Evolutionary conservation across 169 alveolate species (phyloP).

Genomic region (Cryptosporidium ubiquitum): DNA sequence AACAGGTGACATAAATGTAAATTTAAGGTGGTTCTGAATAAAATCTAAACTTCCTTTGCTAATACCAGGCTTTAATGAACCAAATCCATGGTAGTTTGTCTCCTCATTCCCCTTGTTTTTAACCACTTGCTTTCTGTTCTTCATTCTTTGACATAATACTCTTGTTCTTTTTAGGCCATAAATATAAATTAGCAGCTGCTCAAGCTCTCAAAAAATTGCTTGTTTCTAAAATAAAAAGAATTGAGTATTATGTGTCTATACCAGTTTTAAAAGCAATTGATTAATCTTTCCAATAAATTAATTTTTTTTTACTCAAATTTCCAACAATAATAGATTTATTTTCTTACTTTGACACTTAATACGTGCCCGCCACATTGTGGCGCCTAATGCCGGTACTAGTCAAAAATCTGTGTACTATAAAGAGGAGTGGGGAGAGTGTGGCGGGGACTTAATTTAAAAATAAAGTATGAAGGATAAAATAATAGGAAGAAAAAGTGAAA

Average conservation of each 20-base stretch:
- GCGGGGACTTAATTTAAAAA: not conserved
- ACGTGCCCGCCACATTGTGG: not conserved
- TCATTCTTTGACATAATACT: not conserved
- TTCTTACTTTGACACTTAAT: not conserved
- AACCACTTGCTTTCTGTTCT: not conserved
- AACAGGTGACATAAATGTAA: constrained; percentile 77
- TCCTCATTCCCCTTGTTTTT: not conserved
- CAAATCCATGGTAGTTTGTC: constrained; percentile 14
- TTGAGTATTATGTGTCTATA: not conserved
- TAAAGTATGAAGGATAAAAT: not conserved
- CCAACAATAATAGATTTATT: not conserved
- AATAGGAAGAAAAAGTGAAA: not conserved
- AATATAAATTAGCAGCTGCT: not conserved
- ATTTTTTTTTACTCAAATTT: not conserved
- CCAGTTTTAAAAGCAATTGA: not conserved
- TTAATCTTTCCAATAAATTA: not conserved
- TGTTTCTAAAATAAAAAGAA: not conserved
- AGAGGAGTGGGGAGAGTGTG: not conserved
- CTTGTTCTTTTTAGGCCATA: not conserved
- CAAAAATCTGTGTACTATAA: not conserved
- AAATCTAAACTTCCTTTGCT: constrained; percentile 50
- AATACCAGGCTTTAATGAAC: not conserved
- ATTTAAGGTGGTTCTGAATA: constrained; percentile 30
- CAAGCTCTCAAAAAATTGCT: not conserved
- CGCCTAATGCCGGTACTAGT: constrained; percentile 1